Conservation (phyloP, 2,329 filamentous ascomycete genomes). For the Zymoseptoria crescenta region DNA sequence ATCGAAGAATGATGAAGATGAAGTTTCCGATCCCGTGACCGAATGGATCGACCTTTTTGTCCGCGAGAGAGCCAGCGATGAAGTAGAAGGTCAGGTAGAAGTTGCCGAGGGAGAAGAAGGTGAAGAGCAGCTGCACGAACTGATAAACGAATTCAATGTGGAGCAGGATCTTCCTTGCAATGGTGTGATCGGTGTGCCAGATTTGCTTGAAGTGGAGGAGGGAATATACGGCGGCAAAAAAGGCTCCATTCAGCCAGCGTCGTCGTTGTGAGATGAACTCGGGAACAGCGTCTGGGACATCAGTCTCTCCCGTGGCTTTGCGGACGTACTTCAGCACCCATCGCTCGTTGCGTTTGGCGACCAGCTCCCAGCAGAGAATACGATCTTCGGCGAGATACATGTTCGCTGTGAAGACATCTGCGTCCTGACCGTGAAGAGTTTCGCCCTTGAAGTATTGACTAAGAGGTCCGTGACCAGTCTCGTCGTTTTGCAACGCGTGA, state of each 20-base stretch:
- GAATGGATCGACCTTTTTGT: conserved; percentile 77
- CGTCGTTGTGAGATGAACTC: conserved; percentile 96
- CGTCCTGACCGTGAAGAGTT: conserved; percentile 89
- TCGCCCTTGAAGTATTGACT: conserved; percentile 99
- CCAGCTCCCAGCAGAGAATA: conserved; percentile 88
- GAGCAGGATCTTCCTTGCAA: conserved; percentile 80
- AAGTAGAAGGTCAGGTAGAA: conserved; percentile 99
- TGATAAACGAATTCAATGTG: conserved; percentile 96
- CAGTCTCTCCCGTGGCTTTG: conserved; percentile 90
- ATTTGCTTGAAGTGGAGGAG: conserved; percentile 91
- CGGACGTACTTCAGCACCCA: conserved; percentile 99
- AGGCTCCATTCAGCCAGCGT: conserved; percentile 96
- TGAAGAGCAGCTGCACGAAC: conserved; percentile 85
- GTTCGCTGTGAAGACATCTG: conserved; percentile 95
- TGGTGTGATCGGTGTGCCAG: conserved; percentile 84
- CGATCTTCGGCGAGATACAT: conserved; percentile 89
- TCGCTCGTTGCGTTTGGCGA: conserved; percentile 86
- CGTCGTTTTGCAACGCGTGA: conserved; percentile 91
- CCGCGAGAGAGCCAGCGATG: conserved; percentile 80
- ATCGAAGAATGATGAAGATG: conserved; percentile 81
- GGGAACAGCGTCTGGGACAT: conserved; percentile 88
- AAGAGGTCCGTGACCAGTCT: conserved; percentile 86
- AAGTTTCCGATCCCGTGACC: conserved; percentile 75
- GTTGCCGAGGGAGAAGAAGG: conserved; percentile 93
- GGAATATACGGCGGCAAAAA: conserved; percentile 97